phyloP scores from a whole-genome alignment of 2,329 filamentous ascomycete genomes.

The Cucurbitaria berberidis region DNA sequence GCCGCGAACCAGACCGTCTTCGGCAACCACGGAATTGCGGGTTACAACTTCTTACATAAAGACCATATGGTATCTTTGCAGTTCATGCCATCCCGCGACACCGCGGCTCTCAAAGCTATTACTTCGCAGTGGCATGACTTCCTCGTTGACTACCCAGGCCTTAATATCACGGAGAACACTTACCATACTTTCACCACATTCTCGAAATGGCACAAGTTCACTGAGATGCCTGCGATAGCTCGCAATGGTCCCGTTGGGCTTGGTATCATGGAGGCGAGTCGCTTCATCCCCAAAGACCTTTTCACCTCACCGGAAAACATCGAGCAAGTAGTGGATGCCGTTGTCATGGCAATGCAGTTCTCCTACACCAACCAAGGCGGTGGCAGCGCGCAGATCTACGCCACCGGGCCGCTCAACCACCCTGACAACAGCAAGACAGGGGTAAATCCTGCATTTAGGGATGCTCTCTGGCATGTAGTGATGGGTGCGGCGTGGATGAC shows the following conservation, averaged over 20 bases:
- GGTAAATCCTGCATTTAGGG: slow-evolving; percentile 42
- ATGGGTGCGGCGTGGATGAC: slow-evolving; percentile 42
- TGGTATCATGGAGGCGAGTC: slow-evolving; percentile 41
- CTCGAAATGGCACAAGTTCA: slow-evolving; percentile 40
- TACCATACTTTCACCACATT: slow-evolving; percentile 43
- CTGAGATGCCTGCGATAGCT: slow-evolving; percentile 36
- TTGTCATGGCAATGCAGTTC: slow-evolving; percentile 42
- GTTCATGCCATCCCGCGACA: slow-evolving; percentile 36
- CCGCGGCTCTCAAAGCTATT: slow-evolving; percentile 30
- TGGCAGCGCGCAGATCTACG: slow-evolving; percentile 44
- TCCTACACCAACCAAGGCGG: slow-evolving; percentile 33
- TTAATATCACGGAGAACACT: slow-evolving; percentile 39
- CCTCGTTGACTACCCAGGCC: slow-evolving; percentile 38
- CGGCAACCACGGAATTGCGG: slow-evolving; percentile 38
- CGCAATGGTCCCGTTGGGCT: slow-evolving; percentile 45
- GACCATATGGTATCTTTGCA: slow-evolving; percentile 43
- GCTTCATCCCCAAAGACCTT: slow-evolving; percentile 40
- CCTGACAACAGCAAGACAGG: slow-evolving; percentile 40
- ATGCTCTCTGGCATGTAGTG: slow-evolving; percentile 44
- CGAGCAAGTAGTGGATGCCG: slow-evolving; percentile 36
- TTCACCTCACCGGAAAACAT: slow-evolving; percentile 28
- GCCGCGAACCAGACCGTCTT: slow-evolving; percentile 41
- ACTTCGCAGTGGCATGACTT: slow-evolving; percentile 42
- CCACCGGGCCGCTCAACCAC: slow-evolving; percentile 42
- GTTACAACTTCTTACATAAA: slow-evolving; percentile 45